Percentiles rank a stretch among this genome's conserved stretches.
These are phyloP conservation scores for Hypericum androsaemum DNA, from an alignment of 345 rosid genomes.

Conservation along the genomic window DNA sequence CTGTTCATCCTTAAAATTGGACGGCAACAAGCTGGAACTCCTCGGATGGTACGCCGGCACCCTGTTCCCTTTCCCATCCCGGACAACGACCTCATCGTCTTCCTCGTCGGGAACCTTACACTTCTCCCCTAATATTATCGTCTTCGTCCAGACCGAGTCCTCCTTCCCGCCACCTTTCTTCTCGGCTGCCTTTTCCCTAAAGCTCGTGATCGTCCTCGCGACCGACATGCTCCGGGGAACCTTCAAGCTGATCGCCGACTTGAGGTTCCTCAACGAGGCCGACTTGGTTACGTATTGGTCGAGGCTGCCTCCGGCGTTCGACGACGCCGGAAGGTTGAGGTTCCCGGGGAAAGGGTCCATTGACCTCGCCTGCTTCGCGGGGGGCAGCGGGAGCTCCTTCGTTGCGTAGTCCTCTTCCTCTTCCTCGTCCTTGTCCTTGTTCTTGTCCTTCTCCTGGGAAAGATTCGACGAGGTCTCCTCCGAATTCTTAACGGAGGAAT, in stretches of 20 bases:
- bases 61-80: slow-evolving; percentile 33
- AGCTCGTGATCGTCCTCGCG: slow-evolving; percentile 5
- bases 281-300: slow-evolving; percentile 12
- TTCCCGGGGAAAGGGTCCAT: slow-evolving; percentile 15
- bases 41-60: slow-evolving; percentile 34
- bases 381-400: slow-evolving; percentile 35
- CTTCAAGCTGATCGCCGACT: slow-evolving; percentile 20
- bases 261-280: slow-evolving; percentile 6
- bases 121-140: slow-evolving; percentile 67
- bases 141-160: slow-evolving; percentile 44
- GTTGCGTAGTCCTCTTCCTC: neutral
- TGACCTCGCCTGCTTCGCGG: slow-evolving; percentile 19
- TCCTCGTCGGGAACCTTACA: slow-evolving; percentile 41
- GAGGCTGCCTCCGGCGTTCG: slow-evolving; percentile 2
- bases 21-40: slow-evolving; percentile 21
- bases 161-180: slow-evolving; percentile 31
- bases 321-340: too few relatives aligned
- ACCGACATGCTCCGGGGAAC: slow-evolving; percentile 29
- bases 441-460: neutral
- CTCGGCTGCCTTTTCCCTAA: slow-evolving; percentile 5
- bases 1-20: too few relatives aligned
- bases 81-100: slow-evolving; percentile 20
- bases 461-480: neutral
- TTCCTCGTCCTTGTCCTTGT: neutral
- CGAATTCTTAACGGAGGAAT: neutral